phyloP scores from a whole-genome alignment of 345 rosid genomes.

The Nephelium lappaceum region DNA sequence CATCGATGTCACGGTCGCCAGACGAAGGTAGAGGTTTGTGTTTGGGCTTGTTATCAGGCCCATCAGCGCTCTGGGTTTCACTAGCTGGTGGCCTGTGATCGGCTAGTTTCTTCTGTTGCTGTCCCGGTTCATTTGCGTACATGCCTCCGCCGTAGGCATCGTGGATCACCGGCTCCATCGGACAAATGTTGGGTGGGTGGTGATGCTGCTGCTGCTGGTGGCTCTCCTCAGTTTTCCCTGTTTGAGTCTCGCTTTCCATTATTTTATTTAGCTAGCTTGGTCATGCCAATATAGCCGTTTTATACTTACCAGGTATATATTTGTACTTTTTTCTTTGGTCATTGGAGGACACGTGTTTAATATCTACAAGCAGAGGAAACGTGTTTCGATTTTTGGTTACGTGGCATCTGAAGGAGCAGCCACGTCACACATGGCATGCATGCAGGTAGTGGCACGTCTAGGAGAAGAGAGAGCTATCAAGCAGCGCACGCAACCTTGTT shows the following conservation, averaged over 20 bases:
- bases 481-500: too few species aligned
- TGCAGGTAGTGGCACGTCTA: not conserved
- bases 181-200: conserved; percentile 48
- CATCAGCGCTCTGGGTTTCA: conserved; percentile 66
- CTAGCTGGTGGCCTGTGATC: conserved; percentile 47
- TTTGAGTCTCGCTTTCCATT: conserved; percentile 41
- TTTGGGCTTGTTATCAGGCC: conserved; percentile 42
- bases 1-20: conserved; percentile 60
- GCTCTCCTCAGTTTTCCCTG: conserved; percentile 15
- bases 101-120: conserved; percentile 16
- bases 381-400: not conserved
- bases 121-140: conserved; percentile 48
- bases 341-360: not conserved
- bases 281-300: too few species aligned
- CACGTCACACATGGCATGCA: conserved; percentile 6
- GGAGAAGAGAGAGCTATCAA: too few species aligned
- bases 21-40: conserved; percentile 56
- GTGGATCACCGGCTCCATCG: conserved; percentile 54
- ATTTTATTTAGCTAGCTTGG: not conserved
- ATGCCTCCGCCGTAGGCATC: conserved; percentile 74
- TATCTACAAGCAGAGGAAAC: not conserved
- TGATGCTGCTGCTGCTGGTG: conserved; percentile 20
- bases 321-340: too few species aligned
- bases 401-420: not conserved
- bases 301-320: too few species aligned